Conservation (phyloP, 148 eudicot genomes). For the Amaranthus palmeri region DNA sequence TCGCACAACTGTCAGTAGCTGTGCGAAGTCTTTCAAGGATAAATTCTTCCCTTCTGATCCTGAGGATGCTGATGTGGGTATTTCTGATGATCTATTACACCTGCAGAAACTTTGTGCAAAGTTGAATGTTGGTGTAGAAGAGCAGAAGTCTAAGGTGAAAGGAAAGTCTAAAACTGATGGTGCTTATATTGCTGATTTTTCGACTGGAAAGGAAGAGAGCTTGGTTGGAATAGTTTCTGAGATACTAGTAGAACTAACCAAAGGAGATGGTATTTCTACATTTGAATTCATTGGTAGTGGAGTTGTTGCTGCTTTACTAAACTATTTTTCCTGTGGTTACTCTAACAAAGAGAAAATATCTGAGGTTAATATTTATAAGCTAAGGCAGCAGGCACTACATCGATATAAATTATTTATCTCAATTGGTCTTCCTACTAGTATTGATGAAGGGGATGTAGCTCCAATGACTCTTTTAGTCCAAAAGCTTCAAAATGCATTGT, state of each 20-base stretch:
- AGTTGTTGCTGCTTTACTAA: slow-evolving; percentile 67
- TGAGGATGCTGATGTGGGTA: slow-evolving; percentile 57
- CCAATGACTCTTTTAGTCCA: slow-evolving; percentile 73
- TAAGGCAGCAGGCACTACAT: slow-evolving; percentile 78
- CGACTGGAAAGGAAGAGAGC: slow-evolving; percentile 68
- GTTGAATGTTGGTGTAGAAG: slow-evolving; percentile 71
- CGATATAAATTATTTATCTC: slow-evolving; percentile 78
- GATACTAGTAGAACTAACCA: slow-evolving; percentile 78
- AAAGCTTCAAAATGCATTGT: slow-evolving; percentile 89
- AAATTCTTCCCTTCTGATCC: slow-evolving; percentile 76
- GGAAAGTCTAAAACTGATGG: slow-evolving; percentile 69
- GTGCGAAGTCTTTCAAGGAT: slow-evolving; percentile 79
- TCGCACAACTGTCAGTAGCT: slow-evolving; percentile 59
- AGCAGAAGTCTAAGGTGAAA: slow-evolving; percentile 60
- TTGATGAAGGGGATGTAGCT: slow-evolving; percentile 42
- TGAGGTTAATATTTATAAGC: slow-evolving; percentile 71
- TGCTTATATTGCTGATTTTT: slow-evolving; percentile 40
- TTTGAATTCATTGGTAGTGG: slow-evolving; percentile 99
- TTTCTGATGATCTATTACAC: slow-evolving; percentile 82
- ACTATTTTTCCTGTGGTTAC: slow-evolving; percentile 83
- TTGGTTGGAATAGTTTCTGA: slow-evolving; percentile 63
- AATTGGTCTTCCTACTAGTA: slow-evolving; percentile 55
- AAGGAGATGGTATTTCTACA: slow-evolving; percentile 92
- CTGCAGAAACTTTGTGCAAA: slow-evolving; percentile 74
- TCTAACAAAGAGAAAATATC: slow-evolving; percentile 73